Base-by-base conservation (phyloP, 169 alveolate species). In the Plasmodium relictum region DNA sequence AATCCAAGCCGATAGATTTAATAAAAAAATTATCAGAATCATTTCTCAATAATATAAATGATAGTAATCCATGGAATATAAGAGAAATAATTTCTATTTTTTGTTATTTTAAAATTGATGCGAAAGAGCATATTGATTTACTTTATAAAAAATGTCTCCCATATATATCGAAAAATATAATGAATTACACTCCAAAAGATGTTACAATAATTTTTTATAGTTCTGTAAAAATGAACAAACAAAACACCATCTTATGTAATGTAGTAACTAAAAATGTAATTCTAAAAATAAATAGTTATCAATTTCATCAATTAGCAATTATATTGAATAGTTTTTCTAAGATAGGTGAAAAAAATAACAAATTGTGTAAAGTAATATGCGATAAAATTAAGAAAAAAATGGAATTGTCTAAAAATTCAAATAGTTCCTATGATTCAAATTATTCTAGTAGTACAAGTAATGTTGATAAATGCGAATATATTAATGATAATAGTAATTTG, bases 301-400 rank as follows among this genome's bases (percentile, higher is more conserved):
- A 83, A 44, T 83, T 83, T 62, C 26, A 68, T 58, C 91, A 83
- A 8, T 56, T 68, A 26, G 80, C 91, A 7, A 68, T 83, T 83
- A 42, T 83, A 12, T 45, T 83, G 22, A 83, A 83, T 59, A 41
- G 59, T 0, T 83, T 83, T 24, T 45, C 85, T 0, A 68, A 68
- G 54, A 4, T 83, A 14, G 91, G 91, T 0, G 85, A 68, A 42
- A 83, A 83, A 59, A 83, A 83, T 71, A 69, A 68, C 44, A 83
- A 83, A 44, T 42, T 83, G 7, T 83, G 91, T 45, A 68, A 42
- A 10, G 85, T 39, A 6, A 59, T 83, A 59, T 68, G 91, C 12
- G 73, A 83, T 0, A 44, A 83, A 59, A 61, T 83, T 58, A 83
- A 83, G 54, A 18, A 44, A 42, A 83, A 72, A 31, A 41, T 83